These are phyloP conservation scores for Trichoderma sp. DNA, from an alignment of 2,329 filamentous ascomycete species.

Conservation along the genomic window DNA sequence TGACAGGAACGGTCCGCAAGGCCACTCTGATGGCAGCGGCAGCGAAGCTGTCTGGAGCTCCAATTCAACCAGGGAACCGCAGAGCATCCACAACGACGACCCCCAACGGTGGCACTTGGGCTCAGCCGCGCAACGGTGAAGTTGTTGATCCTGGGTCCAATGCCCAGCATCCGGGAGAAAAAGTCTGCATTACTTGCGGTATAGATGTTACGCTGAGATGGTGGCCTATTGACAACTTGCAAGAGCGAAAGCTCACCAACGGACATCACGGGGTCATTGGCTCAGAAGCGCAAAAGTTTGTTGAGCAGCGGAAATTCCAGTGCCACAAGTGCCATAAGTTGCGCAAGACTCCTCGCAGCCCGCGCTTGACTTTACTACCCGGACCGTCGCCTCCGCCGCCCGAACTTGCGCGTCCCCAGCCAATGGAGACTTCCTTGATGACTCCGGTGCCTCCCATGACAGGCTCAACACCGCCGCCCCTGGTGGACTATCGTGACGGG, in stretches of 20 bases:
- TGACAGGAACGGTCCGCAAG: conserved; percentile 91
- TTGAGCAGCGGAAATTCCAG: conserved; percentile 62
- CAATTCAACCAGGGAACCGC: conserved; percentile 41
- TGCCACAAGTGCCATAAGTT: conserved; percentile 72
- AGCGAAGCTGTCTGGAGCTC: conserved; percentile 51
- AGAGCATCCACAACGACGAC: conserved; percentile 55
- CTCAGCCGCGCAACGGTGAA: conserved; percentile 29
- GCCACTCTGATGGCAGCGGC: conserved; percentile 72
- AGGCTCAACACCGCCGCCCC: conserved; percentile 31
- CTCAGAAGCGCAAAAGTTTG: conserved; percentile 57
- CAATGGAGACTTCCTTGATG: conserved; percentile 23
- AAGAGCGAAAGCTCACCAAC: conserved; percentile 53
- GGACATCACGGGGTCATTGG: conserved; percentile 51
- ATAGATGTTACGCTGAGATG: conserved; percentile 73
- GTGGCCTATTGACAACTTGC: conserved; percentile 59
- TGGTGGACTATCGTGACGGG: conserved; percentile 29
- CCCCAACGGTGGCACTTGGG: conserved; percentile 22
- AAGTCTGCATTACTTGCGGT: conserved; percentile 62
- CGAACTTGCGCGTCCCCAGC: conserved; percentile 15
- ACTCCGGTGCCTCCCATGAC: conserved; percentile 28
- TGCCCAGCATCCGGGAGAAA: conserved; percentile 44
- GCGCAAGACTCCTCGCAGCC: conserved; percentile 39
- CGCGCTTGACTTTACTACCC: not conserved
- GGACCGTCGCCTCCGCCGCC: conserved; percentile 13
- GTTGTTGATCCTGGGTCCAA: conserved; percentile 28